Percentiles rank a stretch among this genome's conserved stretches.
Evolutionary conservation across 192 early-diverging fungal genomes (phyloP).

Genomic region (Podochytrium sp.): DNA sequence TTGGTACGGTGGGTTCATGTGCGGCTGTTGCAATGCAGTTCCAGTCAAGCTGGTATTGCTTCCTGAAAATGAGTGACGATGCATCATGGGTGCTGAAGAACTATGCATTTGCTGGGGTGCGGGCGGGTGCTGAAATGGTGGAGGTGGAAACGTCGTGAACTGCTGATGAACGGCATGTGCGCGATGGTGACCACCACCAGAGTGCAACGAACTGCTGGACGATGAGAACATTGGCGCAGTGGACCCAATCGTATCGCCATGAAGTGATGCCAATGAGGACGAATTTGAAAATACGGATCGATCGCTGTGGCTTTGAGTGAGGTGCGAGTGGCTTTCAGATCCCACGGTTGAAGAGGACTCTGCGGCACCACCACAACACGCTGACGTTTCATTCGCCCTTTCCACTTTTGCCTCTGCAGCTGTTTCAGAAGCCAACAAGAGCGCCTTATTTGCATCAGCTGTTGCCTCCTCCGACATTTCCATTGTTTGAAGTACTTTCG

Average conservation of each 20-base stretch:
- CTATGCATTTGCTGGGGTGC: not conserved
- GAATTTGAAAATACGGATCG: not conserved
- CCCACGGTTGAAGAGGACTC: not conserved
- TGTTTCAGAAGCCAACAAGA: not conserved
- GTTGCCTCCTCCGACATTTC: constrained; percentile 36
- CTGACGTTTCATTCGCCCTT: not conserved
- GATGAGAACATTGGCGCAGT: not conserved
- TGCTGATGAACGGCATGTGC: too few relatives aligned
- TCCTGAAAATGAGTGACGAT: not conserved
- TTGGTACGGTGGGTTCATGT: not conserved
- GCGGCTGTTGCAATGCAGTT: not conserved
- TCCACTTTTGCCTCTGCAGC: not conserved
- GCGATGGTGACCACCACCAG: too few relatives aligned
- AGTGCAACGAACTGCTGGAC: not conserved
- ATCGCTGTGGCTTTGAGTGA: not conserved
- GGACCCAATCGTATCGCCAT: not conserved
- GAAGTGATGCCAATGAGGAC: not conserved
- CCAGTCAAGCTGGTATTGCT: not conserved
- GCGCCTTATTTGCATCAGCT: constrained; percentile 8
- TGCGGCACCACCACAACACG: not conserved
- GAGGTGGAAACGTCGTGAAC: too few relatives aligned
- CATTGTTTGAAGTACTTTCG: constrained; percentile 74
- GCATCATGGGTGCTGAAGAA: not conserved
- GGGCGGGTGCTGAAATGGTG: too few relatives aligned
- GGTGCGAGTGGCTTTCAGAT: not conserved